Percentiles rank a stretch among this genome's conserved stretches.
Conservation (phyloP, 306 rosid genomes). For the Amphicarpaea edgeworthii region DNA sequence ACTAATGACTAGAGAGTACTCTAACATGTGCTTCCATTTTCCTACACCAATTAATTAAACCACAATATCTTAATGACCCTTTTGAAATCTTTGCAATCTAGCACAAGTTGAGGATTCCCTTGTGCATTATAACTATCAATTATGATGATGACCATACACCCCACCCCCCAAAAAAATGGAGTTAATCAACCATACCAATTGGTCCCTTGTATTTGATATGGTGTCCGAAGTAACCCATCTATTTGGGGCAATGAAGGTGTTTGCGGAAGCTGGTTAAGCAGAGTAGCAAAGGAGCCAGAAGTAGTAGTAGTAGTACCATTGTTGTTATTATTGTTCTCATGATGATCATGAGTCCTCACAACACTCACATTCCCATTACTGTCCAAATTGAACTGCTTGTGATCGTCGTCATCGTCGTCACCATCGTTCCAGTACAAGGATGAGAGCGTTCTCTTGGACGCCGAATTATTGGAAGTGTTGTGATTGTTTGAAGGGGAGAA, state of each 20-base stretch:
- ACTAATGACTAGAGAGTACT: conserved; percentile 32
- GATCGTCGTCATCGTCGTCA: neutral
- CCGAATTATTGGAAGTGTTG: neutral
- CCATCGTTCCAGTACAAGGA: conserved; percentile 58
- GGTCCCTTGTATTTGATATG: conserved; percentile 56
- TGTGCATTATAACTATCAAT: conserved; percentile 17
- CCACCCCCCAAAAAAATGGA: neutral
- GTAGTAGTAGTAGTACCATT: too few species aligned
- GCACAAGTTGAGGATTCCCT: neutral
- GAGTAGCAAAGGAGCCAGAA: conserved; percentile 47
- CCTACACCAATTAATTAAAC: conserved; percentile 35
- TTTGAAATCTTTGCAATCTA: conserved; percentile 34
- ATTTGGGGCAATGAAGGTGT: conserved; percentile 58
- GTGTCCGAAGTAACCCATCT: conserved; percentile 56
- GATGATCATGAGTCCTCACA: conserved; percentile 23
- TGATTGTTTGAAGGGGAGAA: too few species aligned
- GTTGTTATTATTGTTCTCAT: neutral
- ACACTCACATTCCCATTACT: conserved; percentile 26
- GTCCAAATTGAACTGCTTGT: conserved; percentile 57
- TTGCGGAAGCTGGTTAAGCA: conserved; percentile 69
- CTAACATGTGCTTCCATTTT: conserved; percentile 3
- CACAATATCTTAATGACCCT: conserved; percentile 39
- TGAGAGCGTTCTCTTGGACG: conserved; percentile 56
- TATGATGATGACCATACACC: neutral
- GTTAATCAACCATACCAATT: conserved; percentile 68